A percentile compares a stretch with the other conserved stretches of the same genome.
Evolutionary conservation across 257 asterid genomes (phyloP).

Genomic region (Solanum clarkiae): DNA sequence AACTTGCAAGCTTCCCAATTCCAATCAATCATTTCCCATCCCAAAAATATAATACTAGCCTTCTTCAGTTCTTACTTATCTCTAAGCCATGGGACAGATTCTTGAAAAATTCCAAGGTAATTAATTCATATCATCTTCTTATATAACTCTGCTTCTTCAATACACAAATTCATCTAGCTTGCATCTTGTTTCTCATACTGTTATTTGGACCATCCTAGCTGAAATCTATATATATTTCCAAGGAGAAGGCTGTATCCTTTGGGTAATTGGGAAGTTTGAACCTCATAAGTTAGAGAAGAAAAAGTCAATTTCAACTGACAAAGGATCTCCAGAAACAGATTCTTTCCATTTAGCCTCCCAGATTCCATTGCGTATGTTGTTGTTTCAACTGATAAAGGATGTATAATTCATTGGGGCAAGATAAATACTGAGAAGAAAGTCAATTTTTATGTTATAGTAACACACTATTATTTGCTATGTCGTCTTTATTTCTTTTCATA

Average conservation of each 20-base stretch:
- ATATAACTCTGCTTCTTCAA: background rate
- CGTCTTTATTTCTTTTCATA: background rate
- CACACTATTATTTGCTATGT: background rate
- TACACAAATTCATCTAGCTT: background rate
- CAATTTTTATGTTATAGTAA: background rate
- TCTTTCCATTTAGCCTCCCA: too few relatives aligned
- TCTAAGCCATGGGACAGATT: constrained; percentile 67
- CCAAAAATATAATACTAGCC: background rate
- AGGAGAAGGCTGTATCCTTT: background rate
- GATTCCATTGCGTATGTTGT: too few relatives aligned
- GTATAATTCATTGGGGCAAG: background rate
- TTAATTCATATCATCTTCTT: background rate
- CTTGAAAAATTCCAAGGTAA: constrained; percentile 66
- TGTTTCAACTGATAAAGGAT: background rate
- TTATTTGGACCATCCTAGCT: background rate
- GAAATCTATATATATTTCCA: background rate
- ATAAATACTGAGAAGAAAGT: background rate
- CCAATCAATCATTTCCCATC: background rate
- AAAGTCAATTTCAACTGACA: background rate
- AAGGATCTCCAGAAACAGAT: background rate
- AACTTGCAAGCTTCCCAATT: background rate
- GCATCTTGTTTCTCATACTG: background rate
- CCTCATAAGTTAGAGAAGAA: background rate
- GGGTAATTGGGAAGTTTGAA: background rate
- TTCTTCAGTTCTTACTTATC: background rate